Base-by-base conservation (phyloP, 345 rosid genomes). In the Passiflora organensis region DNA sequence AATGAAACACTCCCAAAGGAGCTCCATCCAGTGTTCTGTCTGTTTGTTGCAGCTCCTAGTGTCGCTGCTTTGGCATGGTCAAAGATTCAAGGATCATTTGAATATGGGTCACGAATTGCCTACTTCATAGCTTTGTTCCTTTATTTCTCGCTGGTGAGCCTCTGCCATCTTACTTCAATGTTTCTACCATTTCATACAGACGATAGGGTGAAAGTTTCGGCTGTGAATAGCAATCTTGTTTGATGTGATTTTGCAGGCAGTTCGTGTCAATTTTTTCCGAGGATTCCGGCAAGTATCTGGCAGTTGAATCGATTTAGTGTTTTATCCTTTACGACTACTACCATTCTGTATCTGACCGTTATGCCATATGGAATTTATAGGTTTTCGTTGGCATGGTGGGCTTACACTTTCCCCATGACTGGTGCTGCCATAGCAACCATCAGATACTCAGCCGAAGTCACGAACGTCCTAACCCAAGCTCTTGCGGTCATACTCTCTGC, bases 371-470 rank as follows among this genome's bases (percentile, higher is more conserved):
- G 16, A 21, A 58, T 51, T 41, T 25, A 18, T 64, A 89, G 90
- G 82, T 88, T 91, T 67, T 88, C 95, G 25, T 60, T 82, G 72
- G 85, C 95, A 49, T 86, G 95, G 95, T 91, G 98, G 96, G 98
- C 95, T 6, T 91, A 86, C 64, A 88, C 96, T 17, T 88, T 91
- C 63, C 90, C 98, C 0, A 70, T 78, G 87, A 81, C 87, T 1
- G 74, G 83, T 2, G 87, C 85, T 15, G 90, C 90, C 32, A 75
- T 77, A 48, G 79, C 91, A 23, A 83, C 91, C n/a, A 80, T 81
- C 15, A 71, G 71, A 45, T 86, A 82, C 64, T 78, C 88, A 43
- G 74, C 65, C 2, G 80, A 73, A 73, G 84, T 80, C 1, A 70
- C 70, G 6, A 75, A 72, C 34, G 24, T 68, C 3, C 70, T 72